Percentiles rank a stretch among this genome's conserved stretches.
Evolutionary conservation across 225 moss, liverwort and hornwort genomes (phyloP).

Genomic region (Physcomitrellopsis africana): DNA sequence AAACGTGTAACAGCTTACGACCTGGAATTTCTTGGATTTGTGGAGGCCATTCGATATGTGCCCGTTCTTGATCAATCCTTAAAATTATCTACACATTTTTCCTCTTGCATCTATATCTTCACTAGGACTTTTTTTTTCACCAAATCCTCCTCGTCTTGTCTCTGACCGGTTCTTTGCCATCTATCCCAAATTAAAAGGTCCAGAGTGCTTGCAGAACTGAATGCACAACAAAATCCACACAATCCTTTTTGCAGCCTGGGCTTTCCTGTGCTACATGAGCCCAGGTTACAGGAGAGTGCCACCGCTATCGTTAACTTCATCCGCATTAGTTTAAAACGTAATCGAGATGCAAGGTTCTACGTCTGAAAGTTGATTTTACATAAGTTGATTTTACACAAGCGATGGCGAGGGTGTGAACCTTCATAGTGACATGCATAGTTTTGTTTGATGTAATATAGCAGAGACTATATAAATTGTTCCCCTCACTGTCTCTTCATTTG

Average conservation of each 20-base stretch:
- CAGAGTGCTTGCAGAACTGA: slow-evolving; percentile 22
- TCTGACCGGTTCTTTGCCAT: too few relatives aligned
- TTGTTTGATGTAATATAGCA: too few relatives aligned
- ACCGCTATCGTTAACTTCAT: not conserved
- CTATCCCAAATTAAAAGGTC: not conserved
- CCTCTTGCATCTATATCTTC: slow-evolving; percentile 2
- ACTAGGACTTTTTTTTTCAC: not conserved
- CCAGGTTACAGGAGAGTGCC: slow-evolving; percentile 9
- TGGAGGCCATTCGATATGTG: slow-evolving; percentile 18
- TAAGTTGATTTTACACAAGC: too few relatives aligned
- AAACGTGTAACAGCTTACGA: slow-evolving; percentile 37
- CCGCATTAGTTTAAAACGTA: not conserved
- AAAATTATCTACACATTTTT: slow-evolving; percentile 7
- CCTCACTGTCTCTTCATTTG: too few relatives aligned
- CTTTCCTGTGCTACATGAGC: slow-evolving; percentile 3
- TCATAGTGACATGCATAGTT: too few relatives aligned
- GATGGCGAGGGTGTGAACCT: too few relatives aligned
- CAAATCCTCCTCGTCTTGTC: not conserved
- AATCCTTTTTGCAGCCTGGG: slow-evolving; percentile 19
- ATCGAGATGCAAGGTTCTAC: slow-evolving; percentile 28
- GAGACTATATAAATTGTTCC: too few relatives aligned
- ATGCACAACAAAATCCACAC: not conserved
- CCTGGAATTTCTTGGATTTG: slow-evolving; percentile 28
- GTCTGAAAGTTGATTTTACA: not conserved
- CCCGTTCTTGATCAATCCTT: slow-evolving; percentile 8